Conservation (phyloP, 2,329 filamentous ascomycete species). For the Penicillium decumbens region DNA sequence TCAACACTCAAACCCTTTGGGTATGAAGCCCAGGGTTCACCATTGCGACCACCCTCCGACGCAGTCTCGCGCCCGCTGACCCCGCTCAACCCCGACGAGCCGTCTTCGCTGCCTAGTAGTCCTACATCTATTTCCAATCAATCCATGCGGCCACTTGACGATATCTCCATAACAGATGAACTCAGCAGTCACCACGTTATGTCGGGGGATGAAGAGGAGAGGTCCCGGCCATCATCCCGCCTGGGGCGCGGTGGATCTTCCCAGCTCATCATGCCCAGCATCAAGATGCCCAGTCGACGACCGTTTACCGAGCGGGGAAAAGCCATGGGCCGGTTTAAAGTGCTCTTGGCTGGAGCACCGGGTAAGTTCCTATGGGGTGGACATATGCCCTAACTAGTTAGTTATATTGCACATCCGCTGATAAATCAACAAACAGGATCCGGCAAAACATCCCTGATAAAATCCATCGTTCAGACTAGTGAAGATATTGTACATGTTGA, state of each 20-base stretch:
- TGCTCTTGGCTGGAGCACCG: conserved; percentile 76
- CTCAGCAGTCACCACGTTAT: conserved; percentile 52
- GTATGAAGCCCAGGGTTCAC: conserved; percentile 12
- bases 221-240: conserved; percentile 24
- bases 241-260: conserved; percentile 39
- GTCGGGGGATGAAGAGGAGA: conserved; percentile 55
- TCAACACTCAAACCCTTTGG: conserved; percentile 31
- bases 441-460: conserved; percentile 86
- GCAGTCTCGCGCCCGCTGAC: conserved; percentile 43
- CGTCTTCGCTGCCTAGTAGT: conserved; percentile 53
- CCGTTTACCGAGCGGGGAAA: conserved; percentile 88
- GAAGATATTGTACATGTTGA: conserved; percentile 94
- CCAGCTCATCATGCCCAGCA: conserved; percentile 98
- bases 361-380: conserved; percentile 49
- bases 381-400: neutral
- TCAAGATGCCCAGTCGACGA: conserved; percentile 80
- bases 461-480: conserved; percentile 78
- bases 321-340: conserved; percentile 76
- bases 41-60: conserved; percentile 22
- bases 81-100: conserved; percentile 48
- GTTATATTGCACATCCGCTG: neutral
- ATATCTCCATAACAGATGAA: conserved; percentile 53
- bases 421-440: conserved; percentile 51
- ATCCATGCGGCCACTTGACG: conserved; percentile 56
- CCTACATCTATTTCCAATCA: conserved; percentile 58